phyloP scores from a whole-genome alignment of 1,284 basidiomycete species.

The Malassezia vespertilionis region DNA sequence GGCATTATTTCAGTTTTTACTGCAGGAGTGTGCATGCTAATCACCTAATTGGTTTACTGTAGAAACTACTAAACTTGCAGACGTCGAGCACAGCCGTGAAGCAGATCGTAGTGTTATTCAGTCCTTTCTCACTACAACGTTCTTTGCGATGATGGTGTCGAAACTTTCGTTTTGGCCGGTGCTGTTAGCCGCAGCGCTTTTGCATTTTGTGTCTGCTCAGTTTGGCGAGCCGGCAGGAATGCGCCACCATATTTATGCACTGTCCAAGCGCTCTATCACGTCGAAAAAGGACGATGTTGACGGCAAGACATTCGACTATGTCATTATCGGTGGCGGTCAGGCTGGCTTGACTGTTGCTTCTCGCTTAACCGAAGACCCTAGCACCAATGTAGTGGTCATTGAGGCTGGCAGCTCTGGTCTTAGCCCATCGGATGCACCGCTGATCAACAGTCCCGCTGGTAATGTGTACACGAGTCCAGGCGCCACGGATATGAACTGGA shows the following conservation, averaged over 20 bases:
- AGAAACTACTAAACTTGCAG: no score
- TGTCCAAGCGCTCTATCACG: neutral
- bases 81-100: no score
- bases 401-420: conserved; percentile 52
- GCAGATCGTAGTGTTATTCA: no score
- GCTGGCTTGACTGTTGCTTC: conserved; percentile 35
- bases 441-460: conserved; percentile 15
- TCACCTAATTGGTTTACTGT: no score
- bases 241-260: neutral
- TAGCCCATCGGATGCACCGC: conserved; percentile 15
- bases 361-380: conserved; percentile 29
- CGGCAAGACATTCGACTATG: conserved; percentile 43
- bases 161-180: no score
- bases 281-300: conserved; percentile 9
- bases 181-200: no score
- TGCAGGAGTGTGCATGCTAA: no score
- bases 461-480: conserved; percentile 33
- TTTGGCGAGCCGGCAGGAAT: no score
- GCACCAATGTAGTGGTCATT: conserved; percentile 37
- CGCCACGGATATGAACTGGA: conserved; percentile 29
- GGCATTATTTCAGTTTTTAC: no score
- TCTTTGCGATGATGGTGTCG: no score
- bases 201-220: no score
- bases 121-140: no score
- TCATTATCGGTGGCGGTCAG: conserved; percentile 55